Percentiles rank a stretch among this genome's conserved stretches.
phyloP scores from a whole-genome alignment of 1,284 basidiomycete genomes.

The Puccinia coronata region DNA sequence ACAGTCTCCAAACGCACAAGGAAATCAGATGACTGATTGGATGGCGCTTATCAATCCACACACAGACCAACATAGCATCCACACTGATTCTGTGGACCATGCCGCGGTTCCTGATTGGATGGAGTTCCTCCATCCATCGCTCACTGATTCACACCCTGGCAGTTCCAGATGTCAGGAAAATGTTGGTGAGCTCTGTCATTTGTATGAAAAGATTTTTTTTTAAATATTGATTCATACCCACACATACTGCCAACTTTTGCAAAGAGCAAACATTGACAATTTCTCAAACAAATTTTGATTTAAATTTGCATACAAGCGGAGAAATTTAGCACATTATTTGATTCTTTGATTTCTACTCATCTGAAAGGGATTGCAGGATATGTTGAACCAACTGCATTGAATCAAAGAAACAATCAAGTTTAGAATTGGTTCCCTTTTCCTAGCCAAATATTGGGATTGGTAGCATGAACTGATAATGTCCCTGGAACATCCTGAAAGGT shows the following conservation, averaged over 20 bases:
- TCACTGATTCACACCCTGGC: not conserved
- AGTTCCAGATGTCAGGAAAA: not conserved
- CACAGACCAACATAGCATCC: not conserved
- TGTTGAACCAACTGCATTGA: not conserved
- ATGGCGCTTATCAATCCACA: not conserved
- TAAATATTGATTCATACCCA: too few species aligned
- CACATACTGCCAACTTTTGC: too few species aligned
- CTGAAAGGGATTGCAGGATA: not conserved
- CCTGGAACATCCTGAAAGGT: not conserved
- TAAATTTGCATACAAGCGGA: not conserved
- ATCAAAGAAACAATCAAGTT: not conserved
- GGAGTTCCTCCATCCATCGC: not conserved
- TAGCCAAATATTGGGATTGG: not conserved
- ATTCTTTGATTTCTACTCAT: not conserved
- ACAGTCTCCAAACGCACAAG: not conserved
- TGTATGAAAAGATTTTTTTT: too few species aligned
- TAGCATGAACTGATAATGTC: not conserved
- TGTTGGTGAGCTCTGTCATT: not conserved
- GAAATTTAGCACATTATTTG: not conserved
- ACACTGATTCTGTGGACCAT: not conserved
- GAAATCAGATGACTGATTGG: not conserved
- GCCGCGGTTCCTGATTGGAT: not conserved
- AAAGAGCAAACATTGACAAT: not conserved
- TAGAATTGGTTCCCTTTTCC: not conserved
- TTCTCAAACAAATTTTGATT: not conserved